These are phyloP conservation scores for Canariomyces notabilis DNA, from an alignment of 2,329 filamentous ascomycete genomes.

Conservation along the genomic window DNA sequence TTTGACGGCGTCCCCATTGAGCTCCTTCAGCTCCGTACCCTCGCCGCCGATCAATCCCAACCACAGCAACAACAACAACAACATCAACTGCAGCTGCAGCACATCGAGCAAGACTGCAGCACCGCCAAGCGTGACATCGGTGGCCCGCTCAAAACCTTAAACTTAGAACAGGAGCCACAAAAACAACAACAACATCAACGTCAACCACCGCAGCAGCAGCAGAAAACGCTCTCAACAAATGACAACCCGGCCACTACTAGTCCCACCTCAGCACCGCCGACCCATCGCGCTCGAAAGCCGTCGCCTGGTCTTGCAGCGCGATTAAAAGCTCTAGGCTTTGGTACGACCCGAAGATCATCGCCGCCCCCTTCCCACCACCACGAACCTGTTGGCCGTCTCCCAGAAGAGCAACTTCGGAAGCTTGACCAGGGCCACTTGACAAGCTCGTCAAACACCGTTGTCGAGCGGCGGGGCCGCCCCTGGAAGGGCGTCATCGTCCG, in stretches of 20 bases:
- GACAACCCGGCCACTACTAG: conserved; percentile 23
- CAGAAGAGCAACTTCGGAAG: conserved; percentile 64
- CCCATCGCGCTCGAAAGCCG: conserved; percentile 47
- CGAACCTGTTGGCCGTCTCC: conserved; percentile 60
- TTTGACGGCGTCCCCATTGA: conserved; percentile 40
- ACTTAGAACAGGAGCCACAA: conserved; percentile 22
- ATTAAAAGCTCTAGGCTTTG: conserved; percentile 60
- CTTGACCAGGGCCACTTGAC: conserved; percentile 64
- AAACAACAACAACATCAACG: conserved; percentile 14
- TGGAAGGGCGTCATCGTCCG: conserved; percentile 64
- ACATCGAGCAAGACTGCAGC: conserved; percentile 10
- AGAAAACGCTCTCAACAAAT: conserved; percentile 13
- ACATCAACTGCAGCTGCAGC: conserved; percentile 18
- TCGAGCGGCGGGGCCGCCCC: conserved; percentile 63
- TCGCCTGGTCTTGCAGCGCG: conserved; percentile 61
- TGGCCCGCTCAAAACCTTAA: conserved; percentile 16
- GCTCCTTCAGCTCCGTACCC: conserved; percentile 34
- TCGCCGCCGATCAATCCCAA: conserved; percentile 20
- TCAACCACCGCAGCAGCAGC: conserved; percentile 14
- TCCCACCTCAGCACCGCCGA: conserved; percentile 24
- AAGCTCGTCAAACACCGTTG: conserved; percentile 43
- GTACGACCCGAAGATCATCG: conserved; percentile 37
- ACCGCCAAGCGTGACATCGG: conserved; percentile 14
- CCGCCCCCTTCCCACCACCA: conserved; percentile 28
- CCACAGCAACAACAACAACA: conserved; percentile 15